phyloP scores from a whole-genome alignment of 148 eudicot species.

The Suaeda aralocaspica region DNA sequence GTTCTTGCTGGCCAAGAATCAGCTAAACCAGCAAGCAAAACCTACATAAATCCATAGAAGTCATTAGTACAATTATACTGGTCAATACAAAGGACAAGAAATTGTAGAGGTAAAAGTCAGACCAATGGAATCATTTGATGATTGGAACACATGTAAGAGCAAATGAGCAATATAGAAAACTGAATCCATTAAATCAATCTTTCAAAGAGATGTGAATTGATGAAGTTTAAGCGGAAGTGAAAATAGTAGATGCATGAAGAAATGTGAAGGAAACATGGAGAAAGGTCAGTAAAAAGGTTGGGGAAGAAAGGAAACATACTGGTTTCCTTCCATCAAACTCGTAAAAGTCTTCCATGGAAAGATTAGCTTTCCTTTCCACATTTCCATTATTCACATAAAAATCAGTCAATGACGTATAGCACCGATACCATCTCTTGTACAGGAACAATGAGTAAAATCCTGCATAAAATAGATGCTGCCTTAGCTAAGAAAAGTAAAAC shows the following conservation, averaged over 20 bases:
- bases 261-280: not conserved
- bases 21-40: constrained; percentile 69
- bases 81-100: constrained; percentile 3
- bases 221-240: no score
- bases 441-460: constrained; percentile 87
- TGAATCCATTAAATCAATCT: not conserved
- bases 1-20: constrained; percentile 78
- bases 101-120: not conserved
- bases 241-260: not conserved
- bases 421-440: constrained; percentile 74
- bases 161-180: not conserved
- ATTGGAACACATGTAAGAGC: not conserved
- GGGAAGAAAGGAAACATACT: no score
- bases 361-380: constrained; percentile 62
- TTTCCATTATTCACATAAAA: constrained; percentile 73
- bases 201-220: not conserved
- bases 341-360: constrained; percentile 60
- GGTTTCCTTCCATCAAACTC: constrained; percentile 79
- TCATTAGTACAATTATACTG: constrained; percentile 7
- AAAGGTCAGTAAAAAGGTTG: no score
- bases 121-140: not conserved
- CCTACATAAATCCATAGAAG: constrained; percentile 40
- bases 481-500: constrained; percentile 1
- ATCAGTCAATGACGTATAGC: constrained; percentile 66
- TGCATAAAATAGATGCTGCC: constrained; percentile 27